A percentile compares a stretch with the other conserved stretches of the same genome.
These are phyloP conservation scores for Calendula officinalis DNA, from an alignment of 129 eudicot genomes.

Conservation along the genomic window DNA sequence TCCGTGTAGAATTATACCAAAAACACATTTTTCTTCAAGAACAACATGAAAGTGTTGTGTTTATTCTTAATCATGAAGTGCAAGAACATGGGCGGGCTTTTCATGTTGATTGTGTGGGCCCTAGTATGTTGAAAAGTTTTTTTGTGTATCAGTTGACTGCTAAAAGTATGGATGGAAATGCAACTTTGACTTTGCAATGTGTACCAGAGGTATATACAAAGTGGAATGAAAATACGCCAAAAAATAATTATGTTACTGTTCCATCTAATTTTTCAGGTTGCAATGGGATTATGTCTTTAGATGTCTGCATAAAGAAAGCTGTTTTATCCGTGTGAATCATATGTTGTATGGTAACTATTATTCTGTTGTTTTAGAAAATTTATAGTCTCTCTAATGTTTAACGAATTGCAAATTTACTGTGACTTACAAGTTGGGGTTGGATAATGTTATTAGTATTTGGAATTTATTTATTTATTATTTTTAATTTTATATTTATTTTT, in stretches of 20 bases:
- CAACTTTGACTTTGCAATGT: slow-evolving; percentile 41
- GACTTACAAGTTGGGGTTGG: not conserved
- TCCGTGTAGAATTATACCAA: slow-evolving; percentile 23
- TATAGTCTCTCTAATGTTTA: slow-evolving; percentile 1
- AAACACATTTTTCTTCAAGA: slow-evolving; percentile 57
- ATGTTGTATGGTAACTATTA: slow-evolving; percentile 1
- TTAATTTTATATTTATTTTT: not conserved
- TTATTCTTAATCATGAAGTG: slow-evolving; percentile 43
- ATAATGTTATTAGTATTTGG: not conserved
- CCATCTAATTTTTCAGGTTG: slow-evolving; percentile 35
- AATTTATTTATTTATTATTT: not conserved
- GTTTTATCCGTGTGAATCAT: not conserved
- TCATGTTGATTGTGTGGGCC: slow-evolving; percentile 54
- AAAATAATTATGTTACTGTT: slow-evolving; percentile 37
- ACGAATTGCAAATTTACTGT: slow-evolving; percentile 1
- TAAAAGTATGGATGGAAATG: slow-evolving; percentile 34
- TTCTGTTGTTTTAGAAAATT: not conserved
- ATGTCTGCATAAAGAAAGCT: slow-evolving; percentile 36
- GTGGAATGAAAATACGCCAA: slow-evolving; percentile 35
- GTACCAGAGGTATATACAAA: slow-evolving; percentile 26
- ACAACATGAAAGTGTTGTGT: slow-evolving; percentile 35
- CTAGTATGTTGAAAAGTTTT: slow-evolving; percentile 26
- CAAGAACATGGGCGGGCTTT: slow-evolving; percentile 37
- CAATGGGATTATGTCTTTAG: slow-evolving; percentile 7
- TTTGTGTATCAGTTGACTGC: slow-evolving; percentile 44